phyloP scores from a whole-genome alignment of 768 basidiomycete species.

The Podaxis carcinomalis region DNA sequence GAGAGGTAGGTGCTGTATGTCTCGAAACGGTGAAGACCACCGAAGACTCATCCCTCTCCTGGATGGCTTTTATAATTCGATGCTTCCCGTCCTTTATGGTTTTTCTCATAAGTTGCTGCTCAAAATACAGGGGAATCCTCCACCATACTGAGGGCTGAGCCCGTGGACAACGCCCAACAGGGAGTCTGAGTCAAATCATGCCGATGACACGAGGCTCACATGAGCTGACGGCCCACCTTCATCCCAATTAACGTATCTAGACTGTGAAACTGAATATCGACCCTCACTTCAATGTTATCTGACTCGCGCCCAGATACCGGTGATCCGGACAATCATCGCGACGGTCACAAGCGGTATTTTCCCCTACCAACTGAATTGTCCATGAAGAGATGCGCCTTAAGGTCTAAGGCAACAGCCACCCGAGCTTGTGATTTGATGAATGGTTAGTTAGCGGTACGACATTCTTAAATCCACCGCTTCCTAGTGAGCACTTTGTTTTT shows the following conservation, averaged over 20 bases:
- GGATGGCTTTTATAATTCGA: neutral
- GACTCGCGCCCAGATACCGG: neutral
- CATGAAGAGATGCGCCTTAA: neutral
- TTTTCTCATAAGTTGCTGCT: neutral
- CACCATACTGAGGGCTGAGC: neutral
- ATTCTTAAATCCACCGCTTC: too few species aligned
- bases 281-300: neutral
- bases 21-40: neutral
- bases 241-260: too few species aligned
- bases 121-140: neutral
- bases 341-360: constrained; percentile 1
- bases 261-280: neutral
- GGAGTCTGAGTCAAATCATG: neutral
- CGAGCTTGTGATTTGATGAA: neutral
- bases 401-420: neutral
- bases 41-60: neutral
- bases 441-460: neutral
- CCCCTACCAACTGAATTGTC: neutral
- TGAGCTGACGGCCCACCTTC: neutral
- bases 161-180: neutral
- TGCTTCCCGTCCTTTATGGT: too few species aligned
- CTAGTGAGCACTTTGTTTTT: too few species aligned
- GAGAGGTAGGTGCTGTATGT: neutral
- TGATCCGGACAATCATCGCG: neutral
- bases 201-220: neutral